Conservation (phyloP, 768 basidiomycete genomes). For the Hemileccinum impolitum region DNA sequence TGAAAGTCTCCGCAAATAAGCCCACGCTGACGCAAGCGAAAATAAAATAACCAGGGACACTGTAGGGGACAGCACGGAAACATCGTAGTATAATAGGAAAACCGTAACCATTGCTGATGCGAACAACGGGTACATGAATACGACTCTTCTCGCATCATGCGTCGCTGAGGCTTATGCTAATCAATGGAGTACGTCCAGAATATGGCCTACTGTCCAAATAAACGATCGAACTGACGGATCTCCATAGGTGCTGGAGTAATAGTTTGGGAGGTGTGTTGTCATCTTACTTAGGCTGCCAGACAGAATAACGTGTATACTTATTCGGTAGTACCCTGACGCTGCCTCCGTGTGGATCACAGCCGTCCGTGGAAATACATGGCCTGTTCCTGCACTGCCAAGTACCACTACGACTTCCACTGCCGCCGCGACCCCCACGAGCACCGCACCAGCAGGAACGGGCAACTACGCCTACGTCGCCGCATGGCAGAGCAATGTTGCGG, state of each 20-base stretch:
- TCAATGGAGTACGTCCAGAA: background rate
- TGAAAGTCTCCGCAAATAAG: too few relatives aligned
- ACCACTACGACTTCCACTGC: background rate
- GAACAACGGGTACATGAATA: constrained; percentile 52
- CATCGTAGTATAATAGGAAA: too few relatives aligned
- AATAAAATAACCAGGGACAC: too few relatives aligned
- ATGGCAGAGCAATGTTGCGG: background rate
- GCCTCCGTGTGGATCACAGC: constrained; percentile 32
- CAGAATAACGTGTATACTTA: background rate
- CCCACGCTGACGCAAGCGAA: too few relatives aligned
- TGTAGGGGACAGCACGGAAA: too few relatives aligned
- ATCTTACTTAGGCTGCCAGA: background rate
- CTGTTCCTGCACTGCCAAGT: background rate
- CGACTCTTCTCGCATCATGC: constrained; percentile 54
- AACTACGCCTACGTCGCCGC: background rate
- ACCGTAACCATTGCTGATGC: constrained; percentile 52
- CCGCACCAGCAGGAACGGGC: background rate
- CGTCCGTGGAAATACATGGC: constrained; percentile 4
- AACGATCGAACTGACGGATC: background rate
- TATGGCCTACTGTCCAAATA: too few relatives aligned
- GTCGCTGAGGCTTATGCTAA: constrained; percentile 43
- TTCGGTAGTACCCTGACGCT: constrained; percentile 34
- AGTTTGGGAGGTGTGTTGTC: constrained; percentile 32
- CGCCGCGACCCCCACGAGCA: background rate
- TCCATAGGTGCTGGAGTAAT: constrained; percentile 35